phyloP scores from a whole-genome alignment of 169 alveolate species.

The Plasmodium vivax region DNA sequence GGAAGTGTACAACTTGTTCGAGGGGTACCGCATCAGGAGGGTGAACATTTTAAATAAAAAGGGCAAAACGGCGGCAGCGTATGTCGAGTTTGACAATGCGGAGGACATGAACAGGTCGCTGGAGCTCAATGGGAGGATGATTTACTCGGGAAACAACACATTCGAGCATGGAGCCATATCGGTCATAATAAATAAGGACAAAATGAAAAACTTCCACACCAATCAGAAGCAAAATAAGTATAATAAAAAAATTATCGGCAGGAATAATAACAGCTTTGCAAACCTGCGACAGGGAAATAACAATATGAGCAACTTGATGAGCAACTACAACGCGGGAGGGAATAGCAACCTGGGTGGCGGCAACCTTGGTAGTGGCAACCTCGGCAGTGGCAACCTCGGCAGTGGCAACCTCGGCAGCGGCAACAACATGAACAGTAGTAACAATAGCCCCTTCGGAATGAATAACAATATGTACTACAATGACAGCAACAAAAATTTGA shows the following conservation, averaged over 20 bases:
- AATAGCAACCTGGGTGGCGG: background rate
- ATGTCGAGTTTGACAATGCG: slow-evolving; percentile 58
- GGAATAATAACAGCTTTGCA: slow-evolving; percentile 26
- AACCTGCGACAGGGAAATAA: slow-evolving; percentile 53
- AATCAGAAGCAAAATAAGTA: slow-evolving; percentile 64
- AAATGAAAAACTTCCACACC: slow-evolving; percentile 34
- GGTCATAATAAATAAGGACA: slow-evolving; percentile 64
- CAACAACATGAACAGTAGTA: slow-evolving; percentile 1
- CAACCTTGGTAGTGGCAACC: background rate
- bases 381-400: too few species aligned
- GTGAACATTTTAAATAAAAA: slow-evolving; percentile 52
- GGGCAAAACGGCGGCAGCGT: slow-evolving; percentile 64
- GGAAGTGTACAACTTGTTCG: slow-evolving; percentile 46
- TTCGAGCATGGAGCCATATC: slow-evolving; percentile 63
- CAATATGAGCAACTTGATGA: slow-evolving; percentile 6
- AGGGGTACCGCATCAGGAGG: slow-evolving; percentile 69
- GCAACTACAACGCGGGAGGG: background rate
- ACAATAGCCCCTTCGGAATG: slow-evolving; percentile 9
- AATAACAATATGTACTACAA: slow-evolving; percentile 24
- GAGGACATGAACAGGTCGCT: slow-evolving; percentile 72
- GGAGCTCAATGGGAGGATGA: slow-evolving; percentile 61
- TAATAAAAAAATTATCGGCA: slow-evolving; percentile 23
- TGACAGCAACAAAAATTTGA: slow-evolving; percentile 53
- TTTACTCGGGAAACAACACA: slow-evolving; percentile 55
- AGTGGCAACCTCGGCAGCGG: too few species aligned